Evolutionary conservation across 2,329 filamentous ascomycete species (phyloP), one percentile per base, ranked within the genome.

Genomic region (Coleophoma cylindrospora): DNA sequence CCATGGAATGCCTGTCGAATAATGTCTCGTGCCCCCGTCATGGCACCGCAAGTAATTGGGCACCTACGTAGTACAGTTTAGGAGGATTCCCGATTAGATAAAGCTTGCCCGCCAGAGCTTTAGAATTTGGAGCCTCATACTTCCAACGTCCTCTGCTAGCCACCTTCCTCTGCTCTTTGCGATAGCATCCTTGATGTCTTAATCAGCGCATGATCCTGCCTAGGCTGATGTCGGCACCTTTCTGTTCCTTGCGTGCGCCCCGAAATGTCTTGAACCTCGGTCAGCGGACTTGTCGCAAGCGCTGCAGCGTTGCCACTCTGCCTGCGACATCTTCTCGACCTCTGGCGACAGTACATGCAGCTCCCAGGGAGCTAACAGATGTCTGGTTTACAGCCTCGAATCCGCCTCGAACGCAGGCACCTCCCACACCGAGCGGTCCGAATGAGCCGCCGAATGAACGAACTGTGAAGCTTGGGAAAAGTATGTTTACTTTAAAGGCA

Each of bases 381-480:
- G 61, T 71, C 52, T 75, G 71, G 68, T 76, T 78, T 62, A 71
- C 67, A 40, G 66, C 70, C 17, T 68, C 70, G 37, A n/a, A 40
- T 32, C 59, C 57, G 13, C 51, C 17, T 14, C 45, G 45, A 13
- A 54, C 54, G 27, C 27, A 27, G 15, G 41, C 50, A 17, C 40
- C 51, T 32, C 49, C 48, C 34, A 45, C 44, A 33, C 14, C 48
- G 13, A 50, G 40, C n/a, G 52, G 59, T n/a, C 49, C 56, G 12
- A 64, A 68, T 56, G 67, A 72, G 49, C 68, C 69, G 4, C 69
- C 71, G 17, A 75, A 81, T 55, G 79, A 83, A 54, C 68, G 75
- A 59, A 85, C 82, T 60, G 67, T 80, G 36, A 84, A 85, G 66
- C 74, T 65, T 1, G 63, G 63, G 40, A 64, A 64, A 56, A 65